Evolutionary conservation across 2,329 filamentous ascomycete genomes (phyloP), one percentile per base, ranked within the genome.

Genomic region (Exophiala sideris): DNA sequence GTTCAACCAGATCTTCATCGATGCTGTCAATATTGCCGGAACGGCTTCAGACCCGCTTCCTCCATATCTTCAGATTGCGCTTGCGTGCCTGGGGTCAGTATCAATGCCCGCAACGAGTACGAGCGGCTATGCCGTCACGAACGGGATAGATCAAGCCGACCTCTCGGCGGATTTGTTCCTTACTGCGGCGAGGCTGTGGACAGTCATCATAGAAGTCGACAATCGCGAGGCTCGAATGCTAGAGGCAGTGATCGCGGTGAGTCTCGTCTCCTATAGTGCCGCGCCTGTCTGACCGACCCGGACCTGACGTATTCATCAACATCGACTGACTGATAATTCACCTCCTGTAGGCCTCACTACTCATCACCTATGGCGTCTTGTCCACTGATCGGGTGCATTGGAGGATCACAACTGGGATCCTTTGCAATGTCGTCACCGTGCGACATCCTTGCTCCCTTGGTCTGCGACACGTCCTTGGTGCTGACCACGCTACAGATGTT

Each of bases 371-470:
- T 35, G 50, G 44, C 36, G 33, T 48, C 5, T 38, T 53, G 12
- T 53, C 50, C 12, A 38, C 35, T 11, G 36, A 53, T 18, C 33
- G 38, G 36, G 35, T 21, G 12, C 21, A 41, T 36, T 38, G 45
- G 44, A 46, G 50, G 16, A 42, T 41, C 20, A 48, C 50, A 11
- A 42, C 32, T 32, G 45, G 45, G 32, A 8, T 53, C 3, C 20
- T 49, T 4, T 51, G 44, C 49, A 56, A 56, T 36, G 29, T 51
- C 8, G 54, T 44, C 38, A 56, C 54, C 12, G 54, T 56, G 21
- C 24, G 45, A 16, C 9, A 32, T 51, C 12, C 46, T 35, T n/a
- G 14, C 21, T 40, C 20, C 9, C 20, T 14, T 49, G 34, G 12
- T n/a, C 5, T 45, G 7, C 29, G 32, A 16, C 9, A 41, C n/a